Evolutionary conservation across 2,329 filamentous ascomycete genomes (phyloP), one percentile per base, ranked within the genome.

Genomic region (Cercospora brassicicola): DNA sequence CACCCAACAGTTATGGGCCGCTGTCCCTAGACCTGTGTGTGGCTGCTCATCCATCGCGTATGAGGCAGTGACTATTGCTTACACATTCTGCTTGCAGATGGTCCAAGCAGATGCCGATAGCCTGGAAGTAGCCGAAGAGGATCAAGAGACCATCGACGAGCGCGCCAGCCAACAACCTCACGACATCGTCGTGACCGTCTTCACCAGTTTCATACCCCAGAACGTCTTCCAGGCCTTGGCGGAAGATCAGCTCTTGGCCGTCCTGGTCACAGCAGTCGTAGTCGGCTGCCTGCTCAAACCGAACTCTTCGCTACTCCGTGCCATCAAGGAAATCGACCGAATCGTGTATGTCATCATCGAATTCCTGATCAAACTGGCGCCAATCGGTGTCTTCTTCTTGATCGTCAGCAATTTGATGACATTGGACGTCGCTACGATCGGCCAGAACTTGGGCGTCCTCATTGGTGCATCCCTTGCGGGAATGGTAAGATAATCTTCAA

Each of bases 311-410:
- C 77, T 86, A 18, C 72, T 85, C 36, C 78, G 79, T 23, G 81
- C 81, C 0, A 76, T 82, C 3, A 78, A 79, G 30, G 84, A 86
- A 72, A 76, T 86, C 39, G 84, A 86, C 69, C 75, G 75, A 15
- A 81, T 86, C 64, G 80, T 85, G 67, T 81, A 80, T 65, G 78
- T 76, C 33, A 75, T 84, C 70, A 84, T 85, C 69, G 82, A 78
- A 1, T 82, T 81, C 57, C 77, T 86, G 33, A 86, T 86, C 76
- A 78, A 83, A 66, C 67, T 82, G 5, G 84, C 84, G 0, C 84
- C 84, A 1, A 78, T 85, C 31, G 84, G 84, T 71, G 83, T 86
- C 63, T 86, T 86, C 76, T 85, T 84, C 76, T 76, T 86, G 42
- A 85, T 86, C 69, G 74, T 86, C 67, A 79, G 83, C 48, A 86